Evolutionary conservation across 2,329 filamentous ascomycete genomes (phyloP), one percentile per base, ranked within the genome.

Genomic region (Epichloe festucae): DNA sequence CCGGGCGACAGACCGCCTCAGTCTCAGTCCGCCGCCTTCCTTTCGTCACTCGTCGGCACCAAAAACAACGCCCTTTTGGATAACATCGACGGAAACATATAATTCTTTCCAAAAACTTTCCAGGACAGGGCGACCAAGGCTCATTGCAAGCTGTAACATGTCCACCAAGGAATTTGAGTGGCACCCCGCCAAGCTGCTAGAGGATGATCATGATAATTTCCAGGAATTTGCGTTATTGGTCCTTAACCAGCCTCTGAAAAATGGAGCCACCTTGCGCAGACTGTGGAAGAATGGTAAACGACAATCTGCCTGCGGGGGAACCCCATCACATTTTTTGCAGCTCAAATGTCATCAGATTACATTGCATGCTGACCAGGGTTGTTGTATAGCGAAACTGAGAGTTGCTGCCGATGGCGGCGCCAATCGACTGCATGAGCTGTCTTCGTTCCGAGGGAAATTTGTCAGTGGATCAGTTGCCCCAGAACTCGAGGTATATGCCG

Each of bases 401-500:
- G 75, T 97, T 50, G 95, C 89, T 53, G 93, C 89, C 31, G 93
- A 98, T 70, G 93, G 90, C 51, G 93, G 89, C 23, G 90, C 90
- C 45, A 95, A 97, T 63, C 77, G 81, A 39, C 75, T 96, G 67
- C 70, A 73, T 52, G 63, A 73, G 35, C 65, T 74, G 15, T 70
- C 68, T 1, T 69, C 68, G 0, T 70, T 70, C 45, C 64, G 65
- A 40, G 67, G 66, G 38, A 70, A 70, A 57, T 72, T 70, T 55
- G 73, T 74, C 59, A 52, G 70, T 63, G 23, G 47, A 41, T 21
- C 27, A 35, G 19, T 34, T 34, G 15, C 19, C 41, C 41, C 7
- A 19, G 5, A 23, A 43, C 10, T 5, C 11, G 19, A 43, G 12
- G 19, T 14, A 14, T 4, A 47, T 27, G 27, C 27, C 27, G 27